A percentile compares a stretch with the other conserved stretches of the same genome.
phyloP scores from a whole-genome alignment of 2,329 filamentous ascomycete genomes.

The Sphaerulina vaccinii region DNA sequence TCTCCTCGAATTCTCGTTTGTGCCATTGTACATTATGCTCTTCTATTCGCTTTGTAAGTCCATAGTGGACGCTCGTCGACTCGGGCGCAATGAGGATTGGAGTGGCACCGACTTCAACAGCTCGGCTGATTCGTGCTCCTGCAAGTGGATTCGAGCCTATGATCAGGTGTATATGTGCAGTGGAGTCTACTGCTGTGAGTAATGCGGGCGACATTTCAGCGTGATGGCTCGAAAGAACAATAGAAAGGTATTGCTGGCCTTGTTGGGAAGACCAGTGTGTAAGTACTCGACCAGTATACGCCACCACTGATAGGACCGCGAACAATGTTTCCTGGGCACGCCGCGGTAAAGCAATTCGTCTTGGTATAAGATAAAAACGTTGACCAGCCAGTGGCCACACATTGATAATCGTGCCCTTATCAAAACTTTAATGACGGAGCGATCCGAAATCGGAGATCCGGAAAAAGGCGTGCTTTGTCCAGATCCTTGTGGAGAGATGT shows the following conservation, averaged over 20 bases:
- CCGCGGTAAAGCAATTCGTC: conserved; percentile 13
- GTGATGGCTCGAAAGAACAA: conserved; percentile 3
- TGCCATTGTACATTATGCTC: conserved; percentile 66
- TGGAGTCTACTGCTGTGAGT: conserved; percentile 70
- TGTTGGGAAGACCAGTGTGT: not conserved
- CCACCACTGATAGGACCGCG: not conserved
- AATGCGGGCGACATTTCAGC: conserved; percentile 54
- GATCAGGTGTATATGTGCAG: conserved; percentile 74
- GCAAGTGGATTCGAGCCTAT: conserved; percentile 84
- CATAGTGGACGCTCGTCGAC: conserved; percentile 57
- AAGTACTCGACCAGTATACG: not conserved
- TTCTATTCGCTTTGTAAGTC: conserved; percentile 63
- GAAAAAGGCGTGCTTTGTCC: not conserved
- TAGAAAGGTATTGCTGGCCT: not conserved
- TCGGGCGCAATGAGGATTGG: conserved; percentile 76
- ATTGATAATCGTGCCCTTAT: conserved; percentile 20
- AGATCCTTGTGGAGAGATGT: not conserved
- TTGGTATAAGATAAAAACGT: conserved; percentile 6
- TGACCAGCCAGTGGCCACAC: conserved; percentile 14
- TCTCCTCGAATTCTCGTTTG: conserved; percentile 64
- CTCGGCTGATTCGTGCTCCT: conserved; percentile 76
- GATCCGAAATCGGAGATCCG: not conserved
- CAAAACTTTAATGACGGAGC: conserved; percentile 2
- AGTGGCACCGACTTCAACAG: conserved; percentile 75
- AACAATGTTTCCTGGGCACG: conserved; percentile 8